Conservation (phyloP, 768 basidiomycete genomes). For the Obba rivulosa region DNA sequence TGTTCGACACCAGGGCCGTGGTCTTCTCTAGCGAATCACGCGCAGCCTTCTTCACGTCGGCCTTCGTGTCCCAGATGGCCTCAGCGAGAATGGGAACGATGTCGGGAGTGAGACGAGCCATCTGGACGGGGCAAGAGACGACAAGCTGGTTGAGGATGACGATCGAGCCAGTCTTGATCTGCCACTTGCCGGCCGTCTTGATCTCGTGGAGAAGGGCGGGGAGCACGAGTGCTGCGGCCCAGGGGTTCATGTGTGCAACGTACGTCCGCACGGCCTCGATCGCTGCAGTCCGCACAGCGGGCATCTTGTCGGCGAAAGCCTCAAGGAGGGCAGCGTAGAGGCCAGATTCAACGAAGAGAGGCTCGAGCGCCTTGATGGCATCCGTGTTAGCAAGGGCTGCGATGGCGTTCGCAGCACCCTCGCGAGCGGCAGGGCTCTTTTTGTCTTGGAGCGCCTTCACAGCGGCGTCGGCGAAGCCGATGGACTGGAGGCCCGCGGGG, state of each 20-base stretch:
- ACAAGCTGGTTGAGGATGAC: conserved; percentile 84
- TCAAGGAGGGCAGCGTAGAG: conserved; percentile 86
- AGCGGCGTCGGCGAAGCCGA: conserved; percentile 66
- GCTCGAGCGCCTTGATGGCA: conserved; percentile 79
- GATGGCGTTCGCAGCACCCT: conserved; percentile 78
- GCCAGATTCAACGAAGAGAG: conserved; percentile 81
- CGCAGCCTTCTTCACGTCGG: conserved; percentile 98
- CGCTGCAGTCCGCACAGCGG: conserved; percentile 79
- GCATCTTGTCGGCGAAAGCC: conserved; percentile 92
- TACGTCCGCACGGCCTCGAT: conserved; percentile 77
- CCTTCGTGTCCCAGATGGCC: conserved; percentile 98
- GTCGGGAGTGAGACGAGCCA: conserved; percentile 86
- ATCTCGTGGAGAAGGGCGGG: conserved; percentile 88
- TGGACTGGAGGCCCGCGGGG: conserved; percentile 64
- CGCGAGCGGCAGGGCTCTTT: conserved; percentile 88
- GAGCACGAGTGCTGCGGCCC: conserved; percentile 79
- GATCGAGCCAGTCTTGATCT: conserved; percentile 88
- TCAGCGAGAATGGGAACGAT: conserved; percentile 92
- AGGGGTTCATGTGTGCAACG: conserved; percentile 78
- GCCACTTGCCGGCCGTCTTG: conserved; percentile 96
- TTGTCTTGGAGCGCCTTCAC: conserved; percentile 90
- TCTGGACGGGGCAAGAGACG: conserved; percentile 74
- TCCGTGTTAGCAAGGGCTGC: conserved; percentile 58
- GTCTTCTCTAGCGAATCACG: conserved; percentile 92
- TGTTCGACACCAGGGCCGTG: conserved; percentile 93